These are phyloP conservation scores for Zalaria sp. DNA, from an alignment of 2,329 filamentous ascomycete genomes.

Conservation along the genomic window DNA sequence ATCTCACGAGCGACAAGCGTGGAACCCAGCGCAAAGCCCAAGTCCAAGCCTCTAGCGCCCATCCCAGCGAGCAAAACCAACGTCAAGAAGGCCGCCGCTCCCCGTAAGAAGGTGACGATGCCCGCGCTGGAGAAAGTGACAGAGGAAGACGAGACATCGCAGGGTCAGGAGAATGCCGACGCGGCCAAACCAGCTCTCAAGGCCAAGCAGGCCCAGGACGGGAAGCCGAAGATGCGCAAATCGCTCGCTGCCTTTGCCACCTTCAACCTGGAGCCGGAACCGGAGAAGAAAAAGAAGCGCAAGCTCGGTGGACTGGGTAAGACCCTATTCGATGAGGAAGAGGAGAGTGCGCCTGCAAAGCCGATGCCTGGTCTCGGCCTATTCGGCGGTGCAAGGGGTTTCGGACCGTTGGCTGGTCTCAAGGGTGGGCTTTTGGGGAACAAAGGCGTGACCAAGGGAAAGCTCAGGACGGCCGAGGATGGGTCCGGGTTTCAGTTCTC, in stretches of 20 bases:
- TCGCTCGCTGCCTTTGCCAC: slow-evolving; percentile 31
- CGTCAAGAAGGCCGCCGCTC: slow-evolving; percentile 16
- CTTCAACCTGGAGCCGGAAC: slow-evolving; percentile 17
- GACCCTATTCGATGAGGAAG: slow-evolving; percentile 25
- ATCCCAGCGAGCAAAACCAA: slow-evolving; percentile 30
- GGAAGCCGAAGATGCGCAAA: slow-evolving; percentile 25
- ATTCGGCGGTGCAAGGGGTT: slow-evolving; percentile 16
- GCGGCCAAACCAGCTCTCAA: slow-evolving; percentile 18
- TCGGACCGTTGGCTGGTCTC: slow-evolving; percentile 15
- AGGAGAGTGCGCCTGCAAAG: slow-evolving; percentile 15
- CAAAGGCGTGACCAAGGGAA: background rate
- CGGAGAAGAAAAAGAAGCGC: slow-evolving; percentile 20
- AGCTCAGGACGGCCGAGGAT: slow-evolving; percentile 8
- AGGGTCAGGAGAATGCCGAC: slow-evolving; percentile 21
- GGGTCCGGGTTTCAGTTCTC: slow-evolving; percentile 23
- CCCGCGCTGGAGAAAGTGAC: slow-evolving; percentile 30
- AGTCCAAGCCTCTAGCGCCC: slow-evolving; percentile 28
- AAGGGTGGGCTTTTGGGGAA: slow-evolving; percentile 12
- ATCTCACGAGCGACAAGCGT: slow-evolving; percentile 3
- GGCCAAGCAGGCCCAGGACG: slow-evolving; percentile 22
- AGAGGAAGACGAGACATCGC: slow-evolving; percentile 19
- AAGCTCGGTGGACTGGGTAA: slow-evolving; percentile 22
- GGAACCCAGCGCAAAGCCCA: slow-evolving; percentile 15
- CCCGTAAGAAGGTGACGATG: slow-evolving; percentile 22
- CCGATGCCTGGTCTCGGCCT: slow-evolving; percentile 9